A percentile compares a stretch with the other conserved stretches of the same genome.
Evolutionary conservation across 768 basidiomycete genomes (phyloP).

Genomic region (Tulasnella sp.): DNA sequence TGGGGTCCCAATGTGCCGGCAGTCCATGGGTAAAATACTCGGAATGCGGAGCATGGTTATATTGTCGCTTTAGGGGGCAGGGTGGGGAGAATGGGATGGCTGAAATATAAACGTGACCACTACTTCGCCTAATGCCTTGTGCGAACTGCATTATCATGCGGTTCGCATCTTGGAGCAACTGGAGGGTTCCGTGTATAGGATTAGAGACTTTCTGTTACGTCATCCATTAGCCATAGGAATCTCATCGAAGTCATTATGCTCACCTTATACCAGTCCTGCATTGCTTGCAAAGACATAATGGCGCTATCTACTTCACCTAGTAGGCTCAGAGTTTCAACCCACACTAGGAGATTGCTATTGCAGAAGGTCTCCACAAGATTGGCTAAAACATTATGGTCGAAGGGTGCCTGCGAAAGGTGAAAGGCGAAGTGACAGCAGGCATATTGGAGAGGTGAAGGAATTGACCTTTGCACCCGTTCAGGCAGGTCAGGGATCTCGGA

Average conservation of each 20-base stretch:
- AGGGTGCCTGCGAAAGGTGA: background rate
- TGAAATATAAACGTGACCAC: background rate
- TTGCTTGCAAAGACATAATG: background rate
- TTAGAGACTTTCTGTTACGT: background rate
- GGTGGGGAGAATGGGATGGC: slow-evolving; percentile 3
- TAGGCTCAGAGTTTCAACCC: background rate
- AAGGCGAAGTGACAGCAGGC: background rate
- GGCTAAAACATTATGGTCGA: background rate
- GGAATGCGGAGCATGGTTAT: background rate
- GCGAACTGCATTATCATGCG: background rate
- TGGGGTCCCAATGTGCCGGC: background rate
- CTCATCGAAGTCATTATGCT: background rate
- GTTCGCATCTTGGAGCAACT: background rate
- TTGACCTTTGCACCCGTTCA: background rate
- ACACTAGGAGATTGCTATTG: background rate
- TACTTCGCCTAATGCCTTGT: background rate
- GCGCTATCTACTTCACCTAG: background rate
- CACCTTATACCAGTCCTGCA: background rate
- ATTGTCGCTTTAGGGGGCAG: background rate
- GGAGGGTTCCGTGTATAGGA: background rate
- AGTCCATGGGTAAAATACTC: background rate
- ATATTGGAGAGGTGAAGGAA: background rate
- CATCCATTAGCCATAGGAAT: background rate
- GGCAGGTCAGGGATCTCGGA: background rate
- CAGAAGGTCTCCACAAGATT: background rate